These are phyloP conservation scores for Crucihimalaya himalaica DNA, from an alignment of 345 rosid genomes.

Conservation along the genomic window DNA sequence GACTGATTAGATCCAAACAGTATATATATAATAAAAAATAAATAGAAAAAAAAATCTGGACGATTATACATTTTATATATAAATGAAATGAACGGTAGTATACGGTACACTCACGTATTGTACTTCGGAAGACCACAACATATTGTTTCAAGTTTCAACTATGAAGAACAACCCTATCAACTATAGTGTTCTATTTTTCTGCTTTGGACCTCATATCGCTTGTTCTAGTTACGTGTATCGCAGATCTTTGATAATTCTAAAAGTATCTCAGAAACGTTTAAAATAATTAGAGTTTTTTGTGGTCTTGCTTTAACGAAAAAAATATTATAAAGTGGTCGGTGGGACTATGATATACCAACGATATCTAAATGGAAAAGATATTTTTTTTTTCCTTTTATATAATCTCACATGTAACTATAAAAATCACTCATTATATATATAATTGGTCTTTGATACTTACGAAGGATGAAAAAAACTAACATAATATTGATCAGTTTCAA, in stretches of 20 bases:
- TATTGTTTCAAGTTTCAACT: background rate
- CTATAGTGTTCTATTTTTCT: background rate
- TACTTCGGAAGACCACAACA: background rate
- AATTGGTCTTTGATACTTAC: background rate
- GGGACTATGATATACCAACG: background rate
- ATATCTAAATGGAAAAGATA: background rate
- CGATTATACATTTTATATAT: no score
- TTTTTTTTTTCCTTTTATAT: background rate
- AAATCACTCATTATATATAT: background rate
- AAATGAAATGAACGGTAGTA: background rate
- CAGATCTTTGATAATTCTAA: background rate
- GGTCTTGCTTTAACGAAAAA: background rate
- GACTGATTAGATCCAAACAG: no score
- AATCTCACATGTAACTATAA: background rate
- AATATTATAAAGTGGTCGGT: background rate
- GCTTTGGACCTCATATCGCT: background rate
- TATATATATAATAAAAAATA: no score
- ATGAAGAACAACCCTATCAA: background rate
- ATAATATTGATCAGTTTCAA: background rate
- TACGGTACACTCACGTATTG: background rate
- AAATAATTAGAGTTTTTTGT: background rate
- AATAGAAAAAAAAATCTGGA: no score
- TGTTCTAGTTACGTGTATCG: background rate
- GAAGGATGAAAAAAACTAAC: background rate
- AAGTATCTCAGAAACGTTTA: background rate